A percentile compares a stretch with the other conserved stretches of the same genome.
Conservation (phyloP, 495 filamentous ascomycete genomes). For the Aspergillus coremiiformis region DNA sequence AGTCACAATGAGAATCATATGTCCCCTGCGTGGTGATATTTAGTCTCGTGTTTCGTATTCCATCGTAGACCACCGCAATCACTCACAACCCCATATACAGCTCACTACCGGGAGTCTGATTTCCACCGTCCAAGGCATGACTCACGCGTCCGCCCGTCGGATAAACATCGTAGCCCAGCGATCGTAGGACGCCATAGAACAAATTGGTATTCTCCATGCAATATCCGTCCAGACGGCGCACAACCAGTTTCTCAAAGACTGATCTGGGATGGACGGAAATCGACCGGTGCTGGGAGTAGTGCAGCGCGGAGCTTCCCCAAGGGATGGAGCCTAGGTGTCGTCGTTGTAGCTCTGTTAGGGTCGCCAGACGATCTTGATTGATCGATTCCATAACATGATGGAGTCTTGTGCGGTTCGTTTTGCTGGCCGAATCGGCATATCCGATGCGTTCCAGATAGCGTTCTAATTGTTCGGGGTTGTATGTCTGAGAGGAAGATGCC, state of each 20-base stretch:
- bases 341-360: conserved; percentile 25
- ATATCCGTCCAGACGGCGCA: conserved; percentile 60
- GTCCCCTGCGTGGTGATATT: conserved; percentile 23
- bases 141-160: conserved; percentile 38
- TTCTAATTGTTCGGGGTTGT: conserved; percentile 26
- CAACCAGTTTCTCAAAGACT: conserved; percentile 60
- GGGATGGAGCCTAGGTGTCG: conserved; percentile 54
- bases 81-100: conserved; percentile 24
- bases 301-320: conserved; percentile 58
- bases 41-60: background rate
- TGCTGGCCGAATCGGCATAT: conserved; percentile 15
- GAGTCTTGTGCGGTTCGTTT: conserved; percentile 8
- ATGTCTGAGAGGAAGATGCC: conserved; percentile 12
- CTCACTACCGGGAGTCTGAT: conserved; percentile 12
- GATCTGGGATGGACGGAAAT: conserved; percentile 52
- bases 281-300: conserved; percentile 49
- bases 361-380: conserved; percentile 16
- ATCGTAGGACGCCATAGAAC: conserved; percentile 54
- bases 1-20: conserved; percentile 63
- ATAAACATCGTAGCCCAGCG: conserved; percentile 52
- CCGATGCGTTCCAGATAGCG: conserved; percentile 28
- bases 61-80: background rate
- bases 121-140: conserved; percentile 12
- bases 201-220: conserved; percentile 71
- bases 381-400: conserved; percentile 17